These are phyloP conservation scores for Psilocybe azurescens DNA, from an alignment of 768 basidiomycete species.

Conservation along the genomic window DNA sequence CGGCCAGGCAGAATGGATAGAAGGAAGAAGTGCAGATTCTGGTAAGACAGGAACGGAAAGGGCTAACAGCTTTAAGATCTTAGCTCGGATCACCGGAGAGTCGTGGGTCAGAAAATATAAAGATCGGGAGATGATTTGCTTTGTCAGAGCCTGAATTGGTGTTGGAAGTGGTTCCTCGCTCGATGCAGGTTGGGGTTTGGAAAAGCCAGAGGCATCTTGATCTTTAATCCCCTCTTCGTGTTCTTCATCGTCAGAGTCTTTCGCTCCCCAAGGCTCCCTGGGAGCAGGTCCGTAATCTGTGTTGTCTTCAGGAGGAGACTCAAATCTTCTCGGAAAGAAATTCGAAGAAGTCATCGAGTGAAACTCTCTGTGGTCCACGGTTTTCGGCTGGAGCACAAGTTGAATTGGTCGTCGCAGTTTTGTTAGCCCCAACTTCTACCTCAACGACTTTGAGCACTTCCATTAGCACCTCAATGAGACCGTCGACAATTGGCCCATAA, in stretches of 20 bases:
- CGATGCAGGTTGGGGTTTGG: slow-evolving; percentile 33
- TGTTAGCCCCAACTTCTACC: slow-evolving; percentile 45
- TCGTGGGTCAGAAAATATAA: slow-evolving; percentile 91
- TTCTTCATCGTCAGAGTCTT: slow-evolving; percentile 20
- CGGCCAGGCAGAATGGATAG: slow-evolving; percentile 93
- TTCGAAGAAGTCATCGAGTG: slow-evolving; percentile 56
- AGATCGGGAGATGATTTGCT: slow-evolving; percentile 86
- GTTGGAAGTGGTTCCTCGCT: slow-evolving; percentile 61
- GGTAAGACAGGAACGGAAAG: slow-evolving; percentile 75
- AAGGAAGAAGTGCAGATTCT: slow-evolving; percentile 79
- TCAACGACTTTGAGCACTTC: slow-evolving; percentile 86
- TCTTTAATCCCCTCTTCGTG: slow-evolving; percentile 5
- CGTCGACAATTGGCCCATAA: slow-evolving; percentile 85
- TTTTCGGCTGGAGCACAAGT: slow-evolving; percentile 12
- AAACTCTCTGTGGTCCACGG: slow-evolving; percentile 29
- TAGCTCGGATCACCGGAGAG: slow-evolving; percentile 84
- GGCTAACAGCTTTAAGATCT: slow-evolving; percentile 77
- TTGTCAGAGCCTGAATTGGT: slow-evolving; percentile 75
- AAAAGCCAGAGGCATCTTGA: slow-evolving; percentile 12
- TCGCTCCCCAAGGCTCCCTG: slow-evolving; percentile 56
- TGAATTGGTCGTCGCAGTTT: slow-evolving; percentile 13
- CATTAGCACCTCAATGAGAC: slow-evolving; percentile 83
- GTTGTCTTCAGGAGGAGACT: slow-evolving; percentile 42
- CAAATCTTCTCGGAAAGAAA: slow-evolving; percentile 65
- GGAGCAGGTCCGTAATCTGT: slow-evolving; percentile 67